Evolutionary conservation across 805 yeast species (phyloP), one percentile per base, ranked within the genome.

Genomic region (Kodamaea neixiangensis): DNA sequence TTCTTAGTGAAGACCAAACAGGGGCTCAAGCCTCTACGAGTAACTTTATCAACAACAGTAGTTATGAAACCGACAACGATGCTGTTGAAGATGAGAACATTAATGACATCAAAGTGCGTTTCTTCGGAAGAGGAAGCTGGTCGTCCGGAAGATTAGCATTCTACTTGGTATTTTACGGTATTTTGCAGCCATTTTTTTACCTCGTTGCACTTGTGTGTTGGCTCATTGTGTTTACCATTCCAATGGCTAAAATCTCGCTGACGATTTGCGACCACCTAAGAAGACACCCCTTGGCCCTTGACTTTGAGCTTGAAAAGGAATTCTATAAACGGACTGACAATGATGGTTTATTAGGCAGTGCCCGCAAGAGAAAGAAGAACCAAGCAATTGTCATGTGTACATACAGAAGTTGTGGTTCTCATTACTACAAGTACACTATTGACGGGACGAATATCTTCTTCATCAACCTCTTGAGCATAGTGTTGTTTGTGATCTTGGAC

Each of bases 401-500:
- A 1, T 93, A 90, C 70, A 81, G 98, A 62, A 89, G 96, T 50
- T 83, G 90, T 56, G 98, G 98, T 1, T 78, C 82, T 65, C 97
- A 91, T 66, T 94, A 94, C 70, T 94, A 92, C 75, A 94, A 94
- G 73, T 92, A 89, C 68, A 94, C 99, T 0, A 89, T 94, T 44
- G 97, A 89, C 57, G 99, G 99, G 53, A 92, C 97, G 2, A 93
- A 94, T 67, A 87, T 93, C 50, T 88, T 94, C 59, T 87, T 94
- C 65, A 85, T 94, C 71, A 94, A 94, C 63, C 72, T 94, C 68
- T 77, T 89, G 62, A 79, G 82, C 15, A 78, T 90, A 13, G 98
- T 93, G 10, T 62, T 87, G 2, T 89, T 91, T 65, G 93, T 93
- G 2, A 89, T 94, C 15, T 66, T 83, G 47, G 97, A 92, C 65